phyloP scores from a whole-genome alignment of 2,329 filamentous ascomycete species.

The Didymella arachidicola region DNA sequence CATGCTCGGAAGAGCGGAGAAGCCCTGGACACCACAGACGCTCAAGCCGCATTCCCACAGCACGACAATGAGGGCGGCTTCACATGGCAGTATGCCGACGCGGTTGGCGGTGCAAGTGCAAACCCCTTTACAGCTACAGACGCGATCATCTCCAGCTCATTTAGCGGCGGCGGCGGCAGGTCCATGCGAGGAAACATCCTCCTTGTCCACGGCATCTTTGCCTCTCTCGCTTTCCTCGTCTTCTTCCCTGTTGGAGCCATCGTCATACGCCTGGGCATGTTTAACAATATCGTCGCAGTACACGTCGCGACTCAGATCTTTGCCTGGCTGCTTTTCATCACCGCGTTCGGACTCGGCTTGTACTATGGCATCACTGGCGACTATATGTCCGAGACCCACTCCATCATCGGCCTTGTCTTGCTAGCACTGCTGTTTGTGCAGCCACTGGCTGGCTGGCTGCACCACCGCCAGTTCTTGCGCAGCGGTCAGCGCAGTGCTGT shows the following conservation, averaged over 20 bases:
- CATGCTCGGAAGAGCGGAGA: slow-evolving; percentile 54
- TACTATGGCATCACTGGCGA: slow-evolving; percentile 53
- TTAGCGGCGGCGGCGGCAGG: neutral
- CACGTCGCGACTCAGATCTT: slow-evolving; percentile 56
- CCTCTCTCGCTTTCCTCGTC: slow-evolving; percentile 47
- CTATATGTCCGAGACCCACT: slow-evolving; percentile 51
- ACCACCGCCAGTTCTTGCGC: slow-evolving; percentile 59
- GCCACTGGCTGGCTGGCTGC: slow-evolving; percentile 58
- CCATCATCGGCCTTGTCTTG: slow-evolving; percentile 61
- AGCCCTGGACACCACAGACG: slow-evolving; percentile 54
- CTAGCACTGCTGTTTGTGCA: slow-evolving; percentile 61
- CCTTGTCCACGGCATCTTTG: slow-evolving; percentile 48
- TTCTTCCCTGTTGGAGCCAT: slow-evolving; percentile 54
- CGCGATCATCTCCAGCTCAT: slow-evolving; percentile 24
- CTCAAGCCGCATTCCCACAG: slow-evolving; percentile 4
- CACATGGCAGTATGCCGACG: slow-evolving; percentile 18
- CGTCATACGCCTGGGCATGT: slow-evolving; percentile 48
- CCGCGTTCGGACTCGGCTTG: slow-evolving; percentile 59
- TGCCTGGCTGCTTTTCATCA: slow-evolving; percentile 54
- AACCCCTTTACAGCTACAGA: slow-evolving; percentile 20
- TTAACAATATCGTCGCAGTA: slow-evolving; percentile 49
- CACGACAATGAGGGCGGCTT: slow-evolving; percentile 15
- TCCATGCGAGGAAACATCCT: slow-evolving; percentile 26
- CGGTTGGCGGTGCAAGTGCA: slow-evolving; percentile 20
- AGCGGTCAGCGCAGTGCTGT: slow-evolving; percentile 53